Base-by-base conservation (phyloP, 2,329 filamentous ascomycete genomes). In the Rutstroemia sp. region DNA sequence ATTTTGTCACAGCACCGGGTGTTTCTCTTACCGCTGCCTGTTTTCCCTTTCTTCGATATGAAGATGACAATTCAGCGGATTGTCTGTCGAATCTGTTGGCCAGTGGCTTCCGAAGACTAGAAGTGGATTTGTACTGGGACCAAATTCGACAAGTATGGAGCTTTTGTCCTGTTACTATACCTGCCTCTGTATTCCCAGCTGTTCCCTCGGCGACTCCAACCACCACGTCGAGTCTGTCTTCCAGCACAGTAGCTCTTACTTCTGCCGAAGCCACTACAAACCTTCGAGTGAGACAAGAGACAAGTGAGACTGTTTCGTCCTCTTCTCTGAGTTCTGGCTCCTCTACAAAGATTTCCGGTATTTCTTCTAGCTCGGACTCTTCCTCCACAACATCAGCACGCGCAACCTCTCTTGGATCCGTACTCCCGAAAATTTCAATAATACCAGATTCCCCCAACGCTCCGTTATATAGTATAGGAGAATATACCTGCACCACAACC, bases 101-200 rank as follows among this genome's bases (percentile, higher is more conserved):
- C 0, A 70, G 77, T n/a, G 81, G 81, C 5, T 85, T 82, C 63
- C 74, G 77, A 41, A 75, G 79, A 46, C 74, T 86, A 47, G 70
- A 79, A 45, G 69, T 85, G 27, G 84, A 87, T 66, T 63, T 85
- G 12, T 87, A 83, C 64, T 87, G 84, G 84, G 83, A 86, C 60
- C 64, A 75, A 23, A 73, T 70, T 30, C 73, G 76, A 27, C 69
- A 69, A 34, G 65, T 73, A 42, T 87, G 83, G 81, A 79, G 74
- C 50, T 74, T 87, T 17, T 87, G 84, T 65, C 84, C 84, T 0
- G 79, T 79, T 2, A 68, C 45, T 4, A 21, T 54, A 25, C 52
- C 52, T n/a, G 45, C 42, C 42, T 45, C 42, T 19, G 17, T 23
- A 17, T 37, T n/a, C 47, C 19, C 27, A 12, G 19, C 42, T 25